Conservation (phyloP, 2,329 filamentous ascomycete species). For the Fusarium falciforme region DNA sequence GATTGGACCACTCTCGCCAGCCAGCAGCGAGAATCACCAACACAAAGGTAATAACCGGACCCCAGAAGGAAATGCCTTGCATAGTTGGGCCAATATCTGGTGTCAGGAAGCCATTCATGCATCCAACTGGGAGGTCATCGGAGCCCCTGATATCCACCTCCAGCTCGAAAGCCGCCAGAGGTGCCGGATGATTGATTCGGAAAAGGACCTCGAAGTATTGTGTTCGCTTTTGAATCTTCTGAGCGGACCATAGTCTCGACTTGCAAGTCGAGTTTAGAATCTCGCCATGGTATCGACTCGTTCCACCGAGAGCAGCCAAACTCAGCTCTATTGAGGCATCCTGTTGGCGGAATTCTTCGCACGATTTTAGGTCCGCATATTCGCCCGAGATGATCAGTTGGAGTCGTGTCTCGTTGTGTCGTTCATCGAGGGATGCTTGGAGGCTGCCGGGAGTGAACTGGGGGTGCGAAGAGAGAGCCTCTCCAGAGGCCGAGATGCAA, state of each 20-base stretch:
- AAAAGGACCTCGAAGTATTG: slow-evolving; percentile 11
- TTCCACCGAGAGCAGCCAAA: slow-evolving; percentile 30
- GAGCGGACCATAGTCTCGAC: not conserved
- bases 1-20: slow-evolving; percentile 25
- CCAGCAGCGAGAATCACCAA: slow-evolving; percentile 31
- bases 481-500: slow-evolving; percentile 14
- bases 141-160: slow-evolving; percentile 28
- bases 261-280: slow-evolving; percentile 33
- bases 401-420: slow-evolving; percentile 12
- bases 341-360: slow-evolving; percentile 5
- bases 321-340: slow-evolving; percentile 24
- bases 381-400: not conserved
- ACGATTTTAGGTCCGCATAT: slow-evolving; percentile 6
- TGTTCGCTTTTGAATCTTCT: not conserved
- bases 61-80: slow-evolving; percentile 24
- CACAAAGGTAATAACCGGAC: slow-evolving; percentile 14
- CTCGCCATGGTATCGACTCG: slow-evolving; percentile 23
- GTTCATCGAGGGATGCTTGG: slow-evolving; percentile 3
- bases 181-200: slow-evolving; percentile 45
- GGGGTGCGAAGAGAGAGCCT: slow-evolving; percentile 9
- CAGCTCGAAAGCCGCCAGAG: slow-evolving; percentile 33
- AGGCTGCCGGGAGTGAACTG: slow-evolving; percentile 11
- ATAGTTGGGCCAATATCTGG: slow-evolving; percentile 23
- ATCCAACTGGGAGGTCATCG: slow-evolving; percentile 23
- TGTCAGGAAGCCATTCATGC: slow-evolving; percentile 29